These are phyloP conservation scores for barrel medic (Medicago truncatula) DNA, from an alignment of 306 rosid genomes.

Conservation along the genomic window MtrunA17r5.0-ANR NC_053044.1:34603001-34603500, in stretches of 20 bases:
- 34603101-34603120: constrained; percentile 39
- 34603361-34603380: neutral
- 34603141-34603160: constrained; percentile 54
- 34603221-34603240: constrained; percentile 35
- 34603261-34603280: constrained; percentile 29
- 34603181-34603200: constrained; percentile 34
- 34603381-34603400: constrained; percentile 21
- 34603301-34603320: constrained; percentile 10
- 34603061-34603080: constrained; percentile 31
- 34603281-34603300: constrained; percentile 40
- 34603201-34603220: constrained; percentile 5
- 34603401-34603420: constrained; percentile 10
- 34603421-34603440: constrained; percentile 34
- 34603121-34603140: constrained; percentile 40
- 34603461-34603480: constrained; percentile 36
- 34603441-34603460: constrained; percentile 32
- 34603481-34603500: constrained; percentile 29
- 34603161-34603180: constrained; percentile 53
- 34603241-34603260: constrained; percentile 20
- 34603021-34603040: neutral
- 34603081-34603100: constrained; percentile 36
- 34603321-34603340: neutral
- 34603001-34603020: neutral
- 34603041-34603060: constrained; percentile 36
- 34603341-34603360: constrained; percentile 2